Evolutionary conservation across 2,329 filamentous ascomycete genomes (phyloP), one percentile per base, ranked within the genome.

Genomic region (Colletotrichum agaves): DNA sequence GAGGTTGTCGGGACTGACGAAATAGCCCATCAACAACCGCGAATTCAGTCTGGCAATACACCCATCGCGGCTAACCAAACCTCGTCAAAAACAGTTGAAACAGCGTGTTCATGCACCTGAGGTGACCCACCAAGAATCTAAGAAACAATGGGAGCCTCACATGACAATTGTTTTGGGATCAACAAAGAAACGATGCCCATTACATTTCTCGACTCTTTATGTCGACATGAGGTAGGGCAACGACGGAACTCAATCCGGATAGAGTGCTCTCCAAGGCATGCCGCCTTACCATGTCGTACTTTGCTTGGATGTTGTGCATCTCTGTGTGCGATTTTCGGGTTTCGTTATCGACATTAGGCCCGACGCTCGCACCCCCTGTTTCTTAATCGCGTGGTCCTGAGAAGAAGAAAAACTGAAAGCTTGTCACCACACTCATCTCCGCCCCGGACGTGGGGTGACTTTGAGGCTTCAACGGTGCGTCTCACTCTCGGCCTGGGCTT

Each of bases 381-480:
- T 39, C 53, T 33, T 23, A 13, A 49, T 63, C 46, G 53, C 46
- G 46, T 67, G 52, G 31, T n/a, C 31, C 19, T 52, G 31, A 27
- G 6, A 7, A 2, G 27, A 46, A 53, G 64, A 8, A 41, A 37
- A 53, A 53, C 23, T 17, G 39, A 12, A 11, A 47, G 53, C 17
- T 23, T 31, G 21, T 35, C 23, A 47, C 53, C 31, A 31, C 46
- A 10, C 19, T 23, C 31, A 43, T 27, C 23, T 52, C 33, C 35
- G 46, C 50, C 63, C 49, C 50, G 27, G 31, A 47, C 47, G n/a
- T 46, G 46, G 52, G 53, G 35, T 41, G 23, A 33, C 43, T 17
- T 43, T 19, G 53, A 59, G 64, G 46, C 64, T 63, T 39, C 60
- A 59, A 59, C 61, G 61, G 64, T 49, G 64, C 64, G 60, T 67